Evolutionary conservation across 2,329 filamentous ascomycete genomes (phyloP).

Genomic region (Exserohilum turcica): DNA sequence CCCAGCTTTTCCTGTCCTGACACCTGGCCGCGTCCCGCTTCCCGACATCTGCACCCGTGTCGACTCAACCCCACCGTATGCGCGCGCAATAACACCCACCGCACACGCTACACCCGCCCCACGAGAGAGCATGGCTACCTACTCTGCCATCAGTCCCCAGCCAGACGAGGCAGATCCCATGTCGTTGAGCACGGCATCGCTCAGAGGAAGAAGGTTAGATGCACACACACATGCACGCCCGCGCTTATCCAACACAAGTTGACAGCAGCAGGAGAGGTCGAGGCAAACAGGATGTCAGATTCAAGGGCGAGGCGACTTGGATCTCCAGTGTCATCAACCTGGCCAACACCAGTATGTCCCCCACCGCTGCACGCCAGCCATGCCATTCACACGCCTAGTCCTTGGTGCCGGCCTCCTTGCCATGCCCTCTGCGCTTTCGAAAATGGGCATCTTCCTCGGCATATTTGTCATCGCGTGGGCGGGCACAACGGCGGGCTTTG

Average conservation of each 20-base stretch:
- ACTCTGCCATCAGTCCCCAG: constrained; percentile 52
- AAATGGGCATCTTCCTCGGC: constrained; percentile 91
- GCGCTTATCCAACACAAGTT: constrained; percentile 16
- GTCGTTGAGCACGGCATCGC: constrained; percentile 50
- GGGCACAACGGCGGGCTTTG: constrained; percentile 84
- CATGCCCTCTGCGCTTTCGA: constrained; percentile 92
- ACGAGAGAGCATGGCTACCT: constrained; percentile 51
- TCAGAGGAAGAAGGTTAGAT: constrained; percentile 44
- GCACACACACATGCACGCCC: background rate
- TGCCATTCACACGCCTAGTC: constrained; percentile 60
- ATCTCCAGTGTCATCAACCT: constrained; percentile 92
- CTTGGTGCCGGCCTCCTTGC: constrained; percentile 92
- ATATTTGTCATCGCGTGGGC: constrained; percentile 88
- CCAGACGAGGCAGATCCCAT: constrained; percentile 49
- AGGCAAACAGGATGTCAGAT: constrained; percentile 72
- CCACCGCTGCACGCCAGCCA: background rate
- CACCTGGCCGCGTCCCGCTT: background rate
- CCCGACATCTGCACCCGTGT: background rate
- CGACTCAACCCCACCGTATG: constrained; percentile 28
- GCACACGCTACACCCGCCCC: constrained; percentile 17
- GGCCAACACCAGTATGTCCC: constrained; percentile 82
- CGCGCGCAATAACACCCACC: constrained; percentile 28
- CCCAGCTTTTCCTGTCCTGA: background rate
- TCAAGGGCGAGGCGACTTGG: constrained; percentile 79
- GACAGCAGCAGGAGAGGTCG: constrained; percentile 57